Evolutionary conservation across 1,284 basidiomycete species (phyloP).

Genomic region (Kwoniella shivajii): DNA sequence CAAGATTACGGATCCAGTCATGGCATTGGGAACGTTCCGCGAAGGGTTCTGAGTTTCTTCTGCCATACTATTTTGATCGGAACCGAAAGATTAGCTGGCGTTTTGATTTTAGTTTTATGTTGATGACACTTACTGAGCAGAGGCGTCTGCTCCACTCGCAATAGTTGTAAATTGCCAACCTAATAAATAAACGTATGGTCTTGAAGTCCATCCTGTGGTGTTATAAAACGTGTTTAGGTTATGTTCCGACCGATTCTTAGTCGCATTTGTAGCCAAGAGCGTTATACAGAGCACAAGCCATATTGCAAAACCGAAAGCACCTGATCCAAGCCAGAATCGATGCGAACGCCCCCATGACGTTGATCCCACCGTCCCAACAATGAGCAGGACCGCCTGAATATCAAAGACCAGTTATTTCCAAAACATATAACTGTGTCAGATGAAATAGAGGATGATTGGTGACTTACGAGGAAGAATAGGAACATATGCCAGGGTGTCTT

Average conservation of each 20-base stretch:
- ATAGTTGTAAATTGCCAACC: conserved; percentile 51
- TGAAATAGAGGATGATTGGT: not conserved
- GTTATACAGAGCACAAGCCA: conserved; percentile 48
- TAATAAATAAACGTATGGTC: conserved; percentile 45
- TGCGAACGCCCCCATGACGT: conserved; percentile 45
- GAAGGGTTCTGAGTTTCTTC: conserved; percentile 54
- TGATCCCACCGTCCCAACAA: conserved; percentile 43
- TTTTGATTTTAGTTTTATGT: not conserved
- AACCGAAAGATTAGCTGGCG: not conserved
- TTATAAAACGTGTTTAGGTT: conserved; percentile 31
- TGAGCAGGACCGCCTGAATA: conserved; percentile 36
- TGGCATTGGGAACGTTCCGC: conserved; percentile 52
- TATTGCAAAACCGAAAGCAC: conserved; percentile 25
- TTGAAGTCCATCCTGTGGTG: conserved; percentile 36
- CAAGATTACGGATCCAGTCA: conserved; percentile 39
- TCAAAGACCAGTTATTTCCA: too few species aligned
- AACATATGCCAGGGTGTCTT: conserved; percentile 40
- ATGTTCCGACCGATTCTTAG: conserved; percentile 14
- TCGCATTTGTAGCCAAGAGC: conserved; percentile 38
- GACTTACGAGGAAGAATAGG: conserved; percentile 45
- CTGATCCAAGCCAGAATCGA: conserved; percentile 44
- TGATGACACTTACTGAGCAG: conserved; percentile 39
- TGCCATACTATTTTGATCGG: conserved; percentile 36
- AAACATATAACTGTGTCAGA: not conserved
- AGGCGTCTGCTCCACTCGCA: conserved; percentile 47